A percentile compares a stretch with the other conserved stretches of the same genome.
phyloP scores from a whole-genome alignment of 2,329 filamentous ascomycete species.

The Xylaria sp. region DNA sequence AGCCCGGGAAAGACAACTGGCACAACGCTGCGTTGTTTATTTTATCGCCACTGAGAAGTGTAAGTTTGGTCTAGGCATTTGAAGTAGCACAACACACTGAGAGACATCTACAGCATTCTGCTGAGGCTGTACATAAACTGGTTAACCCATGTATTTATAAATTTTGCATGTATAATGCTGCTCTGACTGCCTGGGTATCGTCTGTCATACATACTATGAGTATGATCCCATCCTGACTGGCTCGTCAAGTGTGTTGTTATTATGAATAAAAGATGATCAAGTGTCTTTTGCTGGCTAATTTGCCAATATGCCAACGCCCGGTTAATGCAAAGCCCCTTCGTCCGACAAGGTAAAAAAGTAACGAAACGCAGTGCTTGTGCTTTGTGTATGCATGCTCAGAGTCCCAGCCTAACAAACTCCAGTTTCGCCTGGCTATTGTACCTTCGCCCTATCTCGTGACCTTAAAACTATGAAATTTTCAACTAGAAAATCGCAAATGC shows the following conservation, averaged over 20 bases:
- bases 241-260: constrained; percentile 7
- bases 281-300: neutral
- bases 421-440: constrained; percentile 6
- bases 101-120: neutral
- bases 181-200: neutral
- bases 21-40: no score
- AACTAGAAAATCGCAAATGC: constrained; percentile 49
- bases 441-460: constrained; percentile 17
- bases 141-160: neutral
- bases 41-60: no score
- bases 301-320: constrained; percentile 24
- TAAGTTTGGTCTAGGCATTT: neutral
- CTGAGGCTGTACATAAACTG: neutral
- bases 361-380: constrained; percentile 6
- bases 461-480: constrained; percentile 47
- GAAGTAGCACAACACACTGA: neutral
- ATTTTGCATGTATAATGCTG: constrained; percentile 38
- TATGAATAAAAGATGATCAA: constrained; percentile 11
- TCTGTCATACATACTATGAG: constrained; percentile 10
- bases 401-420: constrained; percentile 19
- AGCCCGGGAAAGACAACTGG: no score
- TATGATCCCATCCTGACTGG: neutral
- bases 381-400: constrained; percentile 14
- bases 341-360: constrained; percentile 3
- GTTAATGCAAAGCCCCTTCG: constrained; percentile 27